Conservation (phyloP, 768 basidiomycete species). For the Lactifluus hygrophoroides region DNA sequence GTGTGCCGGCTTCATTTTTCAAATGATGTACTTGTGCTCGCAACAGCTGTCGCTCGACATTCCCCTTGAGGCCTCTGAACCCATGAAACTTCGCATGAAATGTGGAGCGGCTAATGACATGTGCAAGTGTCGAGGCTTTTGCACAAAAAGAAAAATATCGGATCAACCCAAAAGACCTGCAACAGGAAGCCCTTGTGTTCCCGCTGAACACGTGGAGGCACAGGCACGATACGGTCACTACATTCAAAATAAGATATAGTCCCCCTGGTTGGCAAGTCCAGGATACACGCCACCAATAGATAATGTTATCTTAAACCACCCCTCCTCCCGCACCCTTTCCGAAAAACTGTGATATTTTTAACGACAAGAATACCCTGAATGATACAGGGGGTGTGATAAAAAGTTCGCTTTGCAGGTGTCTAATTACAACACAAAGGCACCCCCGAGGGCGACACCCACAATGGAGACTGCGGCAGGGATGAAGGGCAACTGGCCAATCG, state of each 20-base stretch:
- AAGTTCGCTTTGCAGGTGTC: not conserved
- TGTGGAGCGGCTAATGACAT: no score
- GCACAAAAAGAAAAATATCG: no score
- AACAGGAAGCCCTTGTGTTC: no score
- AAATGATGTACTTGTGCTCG: no score
- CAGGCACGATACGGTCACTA: no score
- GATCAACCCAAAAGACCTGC: no score
- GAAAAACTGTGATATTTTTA: not conserved
- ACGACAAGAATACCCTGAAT: not conserved
- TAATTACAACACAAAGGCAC: not conserved
- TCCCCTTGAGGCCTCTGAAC: no score
- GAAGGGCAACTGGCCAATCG: not conserved
- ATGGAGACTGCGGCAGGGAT: not conserved
- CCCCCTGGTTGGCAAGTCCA: not conserved
- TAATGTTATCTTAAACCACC: not conserved
- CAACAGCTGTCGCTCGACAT: no score
- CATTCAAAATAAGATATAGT: not conserved
- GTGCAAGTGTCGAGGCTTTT: no score
- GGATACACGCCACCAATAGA: not conserved
- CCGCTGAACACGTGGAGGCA: no score
- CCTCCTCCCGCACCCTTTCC: not conserved
- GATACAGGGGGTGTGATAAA: not conserved
- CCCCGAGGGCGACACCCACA: conserved; percentile 3
- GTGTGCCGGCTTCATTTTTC: no score
- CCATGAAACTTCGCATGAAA: no score